Evolutionary conservation across 2,329 filamentous ascomycete genomes (phyloP), one percentile per base, ranked within the genome.

Genomic region (Chrysoporthe cubensis): DNA sequence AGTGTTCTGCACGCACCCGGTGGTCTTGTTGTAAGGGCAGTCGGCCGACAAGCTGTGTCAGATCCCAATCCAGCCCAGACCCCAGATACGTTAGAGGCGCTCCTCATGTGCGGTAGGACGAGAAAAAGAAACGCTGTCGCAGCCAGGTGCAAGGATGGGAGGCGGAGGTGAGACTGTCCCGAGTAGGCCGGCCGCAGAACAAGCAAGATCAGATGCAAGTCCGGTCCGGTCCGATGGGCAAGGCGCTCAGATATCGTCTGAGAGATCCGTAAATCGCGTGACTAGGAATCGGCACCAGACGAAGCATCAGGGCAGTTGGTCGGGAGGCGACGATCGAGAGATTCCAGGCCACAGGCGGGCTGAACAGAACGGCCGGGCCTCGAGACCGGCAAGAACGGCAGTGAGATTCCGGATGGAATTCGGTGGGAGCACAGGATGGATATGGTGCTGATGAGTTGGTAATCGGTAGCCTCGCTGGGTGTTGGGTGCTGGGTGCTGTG

Each of bases 71-170:
- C 40, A 48, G 44, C n/a, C 43, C 40, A 44, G 21, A 37, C 32
- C 40, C 62, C 64, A 52, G 42, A 48, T 50, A 14, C 32, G 62
- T 54, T 18, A 40, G 58, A 54, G 57, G 46, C 42, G 42, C n/a
- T 9, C 57, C 43, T 59, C 64, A 62, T 58, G 43, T 69, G 40
- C 66, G 67, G 67, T 69, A 63, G 66, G 52, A 69, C 65, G 21
- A 57, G 43, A 13, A 7, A 40, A 40, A 9, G 37, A 40, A 48
- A 44, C 44, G 18, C 52, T 61, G 67, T 61, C 46, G 56, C 61
- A 62, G 26, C 61, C 54, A 61, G 42, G 40, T 48, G 48, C 43
- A 52, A 57, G 56, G 48, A 18, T 63, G 8, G 48, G 26, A 54
- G 54, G 44, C 26, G 40, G 44, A 54, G 16, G 42, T 59, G 34